These are phyloP conservation scores for Zymoseptoria brevis DNA, from an alignment of 2,329 filamentous ascomycete species.

Conservation along the genomic window DNA sequence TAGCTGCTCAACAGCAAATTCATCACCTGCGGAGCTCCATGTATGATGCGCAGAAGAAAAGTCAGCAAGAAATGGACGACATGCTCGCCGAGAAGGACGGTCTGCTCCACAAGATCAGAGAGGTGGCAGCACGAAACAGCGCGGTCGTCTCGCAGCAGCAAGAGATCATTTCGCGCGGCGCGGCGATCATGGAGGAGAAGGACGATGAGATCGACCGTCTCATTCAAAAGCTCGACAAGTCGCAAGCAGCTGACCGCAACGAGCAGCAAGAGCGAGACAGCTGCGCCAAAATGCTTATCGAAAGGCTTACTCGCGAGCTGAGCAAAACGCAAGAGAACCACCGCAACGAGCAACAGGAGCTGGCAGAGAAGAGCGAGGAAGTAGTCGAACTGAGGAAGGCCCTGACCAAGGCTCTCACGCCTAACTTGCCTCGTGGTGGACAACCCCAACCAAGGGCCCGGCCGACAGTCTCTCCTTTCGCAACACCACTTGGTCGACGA, in stretches of 20 bases:
- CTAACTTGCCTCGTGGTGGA: background rate
- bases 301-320: constrained; percentile 3
- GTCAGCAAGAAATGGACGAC: constrained; percentile 12
- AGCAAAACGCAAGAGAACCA: background rate
- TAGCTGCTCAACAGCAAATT: constrained; percentile 7
- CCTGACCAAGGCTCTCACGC: constrained; percentile 7
- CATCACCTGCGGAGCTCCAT: constrained; percentile 3
- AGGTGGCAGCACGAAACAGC: constrained; percentile 22
- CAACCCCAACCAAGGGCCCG: background rate
- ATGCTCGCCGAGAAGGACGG: constrained; percentile 9
- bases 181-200: constrained; percentile 14
- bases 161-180: constrained; percentile 19
- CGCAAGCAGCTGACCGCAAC: constrained; percentile 12
- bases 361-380: constrained; percentile 6
- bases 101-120: constrained; percentile 14
- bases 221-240: constrained; percentile 7
- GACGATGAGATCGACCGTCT: constrained; percentile 18
- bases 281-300: constrained; percentile 12
- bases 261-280: constrained; percentile 9
- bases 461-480: constrained; percentile 9
- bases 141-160: constrained; percentile 19
- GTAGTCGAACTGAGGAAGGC: constrained; percentile 10
- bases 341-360: background rate
- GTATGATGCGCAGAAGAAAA: constrained; percentile 3
- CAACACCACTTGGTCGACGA: constrained; percentile 1